Conservation (phyloP, 2,329 filamentous ascomycete species). For the Calycina herbarum region DNA sequence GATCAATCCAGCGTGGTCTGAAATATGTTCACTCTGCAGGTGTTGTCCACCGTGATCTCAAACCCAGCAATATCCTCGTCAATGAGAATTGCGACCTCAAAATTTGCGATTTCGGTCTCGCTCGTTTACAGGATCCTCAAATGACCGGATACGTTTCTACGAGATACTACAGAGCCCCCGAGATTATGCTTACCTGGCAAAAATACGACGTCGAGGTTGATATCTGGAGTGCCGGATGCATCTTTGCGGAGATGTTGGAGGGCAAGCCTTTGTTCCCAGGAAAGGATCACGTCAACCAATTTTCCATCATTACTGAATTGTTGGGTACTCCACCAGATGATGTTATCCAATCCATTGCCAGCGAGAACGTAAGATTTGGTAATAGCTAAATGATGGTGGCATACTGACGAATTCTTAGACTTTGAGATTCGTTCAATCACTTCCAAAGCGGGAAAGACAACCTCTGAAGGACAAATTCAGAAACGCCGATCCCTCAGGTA, state of each 20-base stretch:
- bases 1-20: constrained; percentile 70
- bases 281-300: constrained; percentile 99
- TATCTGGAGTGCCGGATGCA: constrained; percentile 98
- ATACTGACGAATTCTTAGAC: constrained; percentile 58
- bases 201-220: constrained; percentile 99
- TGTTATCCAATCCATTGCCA: constrained; percentile 97
- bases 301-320: constrained; percentile 98
- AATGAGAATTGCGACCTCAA: constrained; percentile 99
- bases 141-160: constrained; percentile 99
- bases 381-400: constrained; percentile 6
- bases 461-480: constrained; percentile 88
- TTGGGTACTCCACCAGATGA: constrained; percentile 95
- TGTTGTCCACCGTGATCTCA: constrained; percentile 95
- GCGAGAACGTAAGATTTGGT: constrained; percentile 75
- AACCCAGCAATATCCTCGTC: constrained; percentile 98
- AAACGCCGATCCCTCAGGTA: constrained; percentile 86
- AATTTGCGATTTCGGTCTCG: constrained; percentile 98
- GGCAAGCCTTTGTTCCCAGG: constrained; percentile 97
- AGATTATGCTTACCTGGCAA: constrained; percentile 99
- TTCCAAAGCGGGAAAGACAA: constrained; percentile 91
- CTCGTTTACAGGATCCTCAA: constrained; percentile 96
- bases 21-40: constrained; percentile 99
- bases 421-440: constrained; percentile 92
- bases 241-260: constrained; percentile 99
- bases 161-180: constrained; percentile 95